Evolutionary conservation across 1,284 basidiomycete genomes (phyloP).

Genomic region (Apiotrichum laibachii): DNA sequence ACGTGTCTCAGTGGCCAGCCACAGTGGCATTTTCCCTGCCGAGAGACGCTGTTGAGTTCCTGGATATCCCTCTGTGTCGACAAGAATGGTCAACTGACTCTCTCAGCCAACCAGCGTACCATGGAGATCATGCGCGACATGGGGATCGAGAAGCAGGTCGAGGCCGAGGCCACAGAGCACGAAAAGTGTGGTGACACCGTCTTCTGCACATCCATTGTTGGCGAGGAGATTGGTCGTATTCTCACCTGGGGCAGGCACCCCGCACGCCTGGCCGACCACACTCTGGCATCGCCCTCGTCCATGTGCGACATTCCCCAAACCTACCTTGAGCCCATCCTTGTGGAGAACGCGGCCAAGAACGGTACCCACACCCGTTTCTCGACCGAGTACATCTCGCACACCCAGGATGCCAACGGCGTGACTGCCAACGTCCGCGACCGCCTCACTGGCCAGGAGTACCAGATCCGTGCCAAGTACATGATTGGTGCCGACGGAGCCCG

Average conservation of each 20-base stretch:
- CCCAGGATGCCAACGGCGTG: slow-evolving; percentile 15
- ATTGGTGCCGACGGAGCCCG: slow-evolving; percentile 20
- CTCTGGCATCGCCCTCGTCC: slow-evolving; percentile 12
- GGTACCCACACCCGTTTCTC: slow-evolving; percentile 19
- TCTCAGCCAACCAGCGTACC: slow-evolving; percentile 17
- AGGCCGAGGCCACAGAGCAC: slow-evolving; percentile 20
- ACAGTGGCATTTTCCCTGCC: too few relatives aligned
- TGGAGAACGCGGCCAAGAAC: slow-evolving; percentile 11
- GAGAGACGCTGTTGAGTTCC: too few relatives aligned
- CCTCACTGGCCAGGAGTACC: slow-evolving; percentile 14
- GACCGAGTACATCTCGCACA: slow-evolving; percentile 22
- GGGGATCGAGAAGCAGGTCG: slow-evolving; percentile 15
- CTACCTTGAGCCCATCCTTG: slow-evolving; percentile 22
- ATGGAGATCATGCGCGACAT: slow-evolving; percentile 24
- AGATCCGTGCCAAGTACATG: slow-evolving; percentile 20
- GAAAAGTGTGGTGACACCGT: slow-evolving; percentile 21
- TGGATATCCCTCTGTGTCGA: too few relatives aligned
- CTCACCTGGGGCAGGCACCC: slow-evolving; percentile 21
- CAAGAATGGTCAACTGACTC: too few relatives aligned
- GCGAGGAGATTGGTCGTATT: slow-evolving; percentile 22
- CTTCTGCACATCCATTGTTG: slow-evolving; percentile 18
- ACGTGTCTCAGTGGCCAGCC: too few relatives aligned
- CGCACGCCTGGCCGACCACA: slow-evolving; percentile 17
- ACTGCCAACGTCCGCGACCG: slow-evolving; percentile 18
- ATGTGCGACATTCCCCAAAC: slow-evolving; percentile 24